phyloP scores from a whole-genome alignment of 768 basidiomycete genomes.

The Mycena galopus region DNA sequence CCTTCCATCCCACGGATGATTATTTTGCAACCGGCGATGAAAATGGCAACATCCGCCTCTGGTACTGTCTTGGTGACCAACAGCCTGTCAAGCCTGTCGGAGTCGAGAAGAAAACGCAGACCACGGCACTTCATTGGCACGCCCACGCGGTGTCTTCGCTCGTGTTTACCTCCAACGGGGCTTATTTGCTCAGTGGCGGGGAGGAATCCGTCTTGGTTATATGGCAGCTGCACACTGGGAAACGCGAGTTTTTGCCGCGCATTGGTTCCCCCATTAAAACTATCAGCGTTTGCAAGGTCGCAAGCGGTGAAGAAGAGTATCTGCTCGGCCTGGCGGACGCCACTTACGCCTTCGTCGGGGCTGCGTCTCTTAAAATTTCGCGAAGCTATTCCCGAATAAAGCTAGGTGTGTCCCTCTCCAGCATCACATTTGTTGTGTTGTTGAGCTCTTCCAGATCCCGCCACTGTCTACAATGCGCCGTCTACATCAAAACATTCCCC shows the following conservation, averaged over 20 bases:
- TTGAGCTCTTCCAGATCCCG: conserved; percentile 46
- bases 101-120: conserved; percentile 85
- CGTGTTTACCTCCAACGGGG: conserved; percentile 90
- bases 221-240: conserved; percentile 93
- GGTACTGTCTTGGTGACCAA: conserved; percentile 89
- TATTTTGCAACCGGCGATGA: conserved; percentile 96
- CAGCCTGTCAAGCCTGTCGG: conserved; percentile 64
- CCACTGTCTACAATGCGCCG: conserved; percentile 43
- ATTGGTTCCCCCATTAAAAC: conserved; percentile 88
- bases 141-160: conserved; percentile 92
- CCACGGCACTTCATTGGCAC: conserved; percentile 95
- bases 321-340: conserved; percentile 87
- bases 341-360: conserved; percentile 79
- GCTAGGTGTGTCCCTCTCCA: conserved; percentile 64
- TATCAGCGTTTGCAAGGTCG: conserved; percentile 68
- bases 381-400: conserved; percentile 83
- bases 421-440: conserved; percentile 1
- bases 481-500: conserved; percentile 56
- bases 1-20: conserved; percentile 90
- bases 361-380: conserved; percentile 78
- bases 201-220: conserved; percentile 97
- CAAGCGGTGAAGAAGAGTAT: conserved; percentile 83
- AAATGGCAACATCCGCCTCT: conserved; percentile 87
- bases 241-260: conserved; percentile 92
- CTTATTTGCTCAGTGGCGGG: conserved; percentile 93